These are phyloP conservation scores for Tylopilus rubrobrunneus DNA, from an alignment of 768 basidiomycete species.

Conservation along the genomic window DNA sequence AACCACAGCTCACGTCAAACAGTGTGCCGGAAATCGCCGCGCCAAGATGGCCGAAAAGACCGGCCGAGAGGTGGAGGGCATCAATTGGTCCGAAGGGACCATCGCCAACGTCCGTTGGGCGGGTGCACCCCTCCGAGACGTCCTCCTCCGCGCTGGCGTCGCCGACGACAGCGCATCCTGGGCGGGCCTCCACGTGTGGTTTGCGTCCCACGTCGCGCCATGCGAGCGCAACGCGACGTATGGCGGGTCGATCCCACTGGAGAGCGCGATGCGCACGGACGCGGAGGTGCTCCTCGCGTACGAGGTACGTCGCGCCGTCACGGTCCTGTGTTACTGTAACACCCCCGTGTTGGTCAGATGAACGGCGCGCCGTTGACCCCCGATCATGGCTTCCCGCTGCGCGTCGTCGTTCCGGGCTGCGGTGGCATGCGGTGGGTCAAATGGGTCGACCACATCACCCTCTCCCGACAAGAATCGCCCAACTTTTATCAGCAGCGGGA, in stretches of 20 bases:
- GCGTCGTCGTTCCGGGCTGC: constrained; percentile 65
- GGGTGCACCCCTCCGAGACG: constrained; percentile 54
- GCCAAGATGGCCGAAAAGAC: constrained; percentile 60
- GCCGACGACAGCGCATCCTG: constrained; percentile 16
- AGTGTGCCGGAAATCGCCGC: constrained; percentile 67
- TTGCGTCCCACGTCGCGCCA: constrained; percentile 54
- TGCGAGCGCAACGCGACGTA: constrained; percentile 63
- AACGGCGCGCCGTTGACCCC: constrained; percentile 55
- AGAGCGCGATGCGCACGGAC: constrained; percentile 42
- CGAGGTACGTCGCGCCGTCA: constrained; percentile 37
- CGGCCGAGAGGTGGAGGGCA: constrained; percentile 44
- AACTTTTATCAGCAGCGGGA: constrained; percentile 73
- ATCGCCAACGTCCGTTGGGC: constrained; percentile 67
- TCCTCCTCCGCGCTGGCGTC: constrained; percentile 47
- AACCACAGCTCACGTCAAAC: not conserved
- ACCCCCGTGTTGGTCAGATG: constrained; percentile 39
- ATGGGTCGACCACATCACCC: constrained; percentile 61
- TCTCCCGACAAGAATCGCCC: constrained; percentile 52
- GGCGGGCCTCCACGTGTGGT: constrained; percentile 48
- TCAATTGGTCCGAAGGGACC: constrained; percentile 66
- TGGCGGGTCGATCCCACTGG: constrained; percentile 58
- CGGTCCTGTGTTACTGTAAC: too few relatives aligned
- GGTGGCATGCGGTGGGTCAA: constrained; percentile 74
- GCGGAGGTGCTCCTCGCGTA: constrained; percentile 59
- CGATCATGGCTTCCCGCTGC: constrained; percentile 63